These are phyloP conservation scores for Tritrichomonas foetus DNA, from an alignment of 208 protist genomes.

Conservation along the genomic window DNA sequence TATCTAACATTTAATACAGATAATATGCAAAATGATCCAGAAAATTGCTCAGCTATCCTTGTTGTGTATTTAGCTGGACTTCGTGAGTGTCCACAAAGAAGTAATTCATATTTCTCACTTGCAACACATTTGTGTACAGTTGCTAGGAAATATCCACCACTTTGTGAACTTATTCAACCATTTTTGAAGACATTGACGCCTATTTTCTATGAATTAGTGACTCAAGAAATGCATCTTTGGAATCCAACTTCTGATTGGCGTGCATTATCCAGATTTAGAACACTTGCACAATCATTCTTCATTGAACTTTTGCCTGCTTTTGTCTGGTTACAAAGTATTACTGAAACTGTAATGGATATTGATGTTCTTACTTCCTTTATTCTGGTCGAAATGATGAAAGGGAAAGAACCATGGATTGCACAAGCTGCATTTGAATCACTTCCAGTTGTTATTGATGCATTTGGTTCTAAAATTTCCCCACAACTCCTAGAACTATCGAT, in stretches of 20 bases:
- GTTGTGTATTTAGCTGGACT: neutral
- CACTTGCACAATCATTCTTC: neutral
- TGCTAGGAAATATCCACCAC: neutral
- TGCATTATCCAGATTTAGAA: neutral
- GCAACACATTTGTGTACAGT: neutral
- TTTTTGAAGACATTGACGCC: conserved; percentile 26
- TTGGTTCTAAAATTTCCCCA: neutral
- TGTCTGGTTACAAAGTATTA: neutral
- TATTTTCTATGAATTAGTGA: neutral
- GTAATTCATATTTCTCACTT: neutral
- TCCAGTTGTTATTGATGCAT: neutral
- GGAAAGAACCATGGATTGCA: neutral
- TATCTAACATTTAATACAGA: conserved; percentile 19
- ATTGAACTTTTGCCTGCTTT: neutral
- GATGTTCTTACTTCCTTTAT: neutral
- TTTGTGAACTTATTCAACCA: neutral
- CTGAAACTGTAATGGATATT: neutral
- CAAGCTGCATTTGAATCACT: neutral
- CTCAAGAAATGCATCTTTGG: neutral
- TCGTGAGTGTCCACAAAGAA: neutral
- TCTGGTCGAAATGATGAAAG: neutral
- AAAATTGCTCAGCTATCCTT: neutral
- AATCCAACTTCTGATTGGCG: neutral
- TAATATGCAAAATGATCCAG: neutral
- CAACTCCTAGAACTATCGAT: neutral